phyloP scores from a whole-genome alignment of 768 basidiomycete genomes.

The Suillus decipiens region DNA sequence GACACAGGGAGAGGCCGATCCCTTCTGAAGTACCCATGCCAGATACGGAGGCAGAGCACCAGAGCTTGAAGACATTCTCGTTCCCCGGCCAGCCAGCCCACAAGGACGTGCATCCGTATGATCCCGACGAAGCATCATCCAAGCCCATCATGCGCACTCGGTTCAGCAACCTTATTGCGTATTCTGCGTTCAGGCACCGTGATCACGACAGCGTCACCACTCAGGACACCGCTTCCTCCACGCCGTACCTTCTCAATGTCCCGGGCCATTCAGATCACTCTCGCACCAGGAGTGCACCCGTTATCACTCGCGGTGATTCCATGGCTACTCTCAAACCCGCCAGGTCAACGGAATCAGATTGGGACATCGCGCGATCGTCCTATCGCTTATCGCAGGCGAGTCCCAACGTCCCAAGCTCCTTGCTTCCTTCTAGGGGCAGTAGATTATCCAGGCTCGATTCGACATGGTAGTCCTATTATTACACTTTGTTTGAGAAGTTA shows the following conservation, averaged over 20 bases:
- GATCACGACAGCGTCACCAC: conserved; percentile 12
- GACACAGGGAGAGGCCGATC: conserved; percentile 7
- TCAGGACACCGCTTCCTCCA: conserved; percentile 3
- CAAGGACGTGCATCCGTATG: neutral
- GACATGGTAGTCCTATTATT: neutral
- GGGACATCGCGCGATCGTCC: neutral
- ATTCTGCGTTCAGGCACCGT: conserved; percentile 6
- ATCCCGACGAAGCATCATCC: neutral
- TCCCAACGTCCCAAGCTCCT: neutral
- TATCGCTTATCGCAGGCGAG: neutral
- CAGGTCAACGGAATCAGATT: neutral
- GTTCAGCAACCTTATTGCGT: conserved; percentile 7
- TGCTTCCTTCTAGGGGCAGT: neutral
- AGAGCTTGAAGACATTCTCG: conserved; percentile 8
- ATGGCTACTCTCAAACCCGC: neutral
- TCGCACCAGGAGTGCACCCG: conserved; percentile 1
- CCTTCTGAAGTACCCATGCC: neutral
- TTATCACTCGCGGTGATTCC: too few species aligned
- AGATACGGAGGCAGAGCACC: neutral
- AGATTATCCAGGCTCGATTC: neutral
- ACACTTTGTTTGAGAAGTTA: neutral
- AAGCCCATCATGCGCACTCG: conserved; percentile 5
- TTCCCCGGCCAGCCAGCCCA: neutral
- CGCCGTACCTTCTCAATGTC: neutral
- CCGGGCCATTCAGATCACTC: conserved; percentile 5